Percentiles rank a stretch among this genome's conserved stretches.
These are phyloP conservation scores for Psilocybe cyanescens DNA, from an alignment of 768 basidiomycete species.

Conservation along the genomic window DNA sequence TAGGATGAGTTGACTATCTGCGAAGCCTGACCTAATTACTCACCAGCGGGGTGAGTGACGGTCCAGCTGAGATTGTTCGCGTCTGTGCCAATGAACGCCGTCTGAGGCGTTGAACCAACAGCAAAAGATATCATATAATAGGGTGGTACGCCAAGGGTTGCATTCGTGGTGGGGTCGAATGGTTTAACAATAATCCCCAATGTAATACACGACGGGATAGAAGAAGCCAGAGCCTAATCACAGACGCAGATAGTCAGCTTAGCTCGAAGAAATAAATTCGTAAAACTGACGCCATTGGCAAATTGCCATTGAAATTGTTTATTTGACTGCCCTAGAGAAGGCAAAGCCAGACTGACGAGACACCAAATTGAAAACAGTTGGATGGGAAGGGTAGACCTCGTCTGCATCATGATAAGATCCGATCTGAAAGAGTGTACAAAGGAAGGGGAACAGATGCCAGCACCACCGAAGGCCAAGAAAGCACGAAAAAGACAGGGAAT, in stretches of 20 bases:
- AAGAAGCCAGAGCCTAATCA: conserved; percentile 18
- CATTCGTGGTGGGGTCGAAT: conserved; percentile 18
- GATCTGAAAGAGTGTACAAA: background rate
- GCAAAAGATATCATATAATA: conserved; percentile 49
- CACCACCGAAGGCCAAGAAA: conserved; percentile 8
- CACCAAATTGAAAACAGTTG: background rate
- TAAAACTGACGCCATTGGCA: conserved; percentile 13
- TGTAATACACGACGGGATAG: conserved; percentile 30
- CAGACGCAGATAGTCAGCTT: background rate
- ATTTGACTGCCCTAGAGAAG: conserved; percentile 15
- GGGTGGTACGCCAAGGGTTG: conserved; percentile 31
- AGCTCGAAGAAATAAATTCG: background rate
- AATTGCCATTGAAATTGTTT: conserved; percentile 25
- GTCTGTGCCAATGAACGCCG: conserved; percentile 39
- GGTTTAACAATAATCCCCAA: conserved; percentile 31
- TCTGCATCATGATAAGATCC: background rate
- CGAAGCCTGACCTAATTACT: conserved; percentile 15
- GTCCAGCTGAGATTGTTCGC: conserved; percentile 43
- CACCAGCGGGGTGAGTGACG: conserved; percentile 42
- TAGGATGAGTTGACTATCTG: background rate
- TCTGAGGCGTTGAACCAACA: conserved; percentile 36
- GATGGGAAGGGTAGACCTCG: background rate
- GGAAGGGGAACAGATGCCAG: conserved; percentile 9
- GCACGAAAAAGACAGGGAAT: background rate
- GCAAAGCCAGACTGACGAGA: conserved; percentile 1